Conservation (phyloP, 2,329 filamentous ascomycete species). For the Dendryphion nanum region DNA sequence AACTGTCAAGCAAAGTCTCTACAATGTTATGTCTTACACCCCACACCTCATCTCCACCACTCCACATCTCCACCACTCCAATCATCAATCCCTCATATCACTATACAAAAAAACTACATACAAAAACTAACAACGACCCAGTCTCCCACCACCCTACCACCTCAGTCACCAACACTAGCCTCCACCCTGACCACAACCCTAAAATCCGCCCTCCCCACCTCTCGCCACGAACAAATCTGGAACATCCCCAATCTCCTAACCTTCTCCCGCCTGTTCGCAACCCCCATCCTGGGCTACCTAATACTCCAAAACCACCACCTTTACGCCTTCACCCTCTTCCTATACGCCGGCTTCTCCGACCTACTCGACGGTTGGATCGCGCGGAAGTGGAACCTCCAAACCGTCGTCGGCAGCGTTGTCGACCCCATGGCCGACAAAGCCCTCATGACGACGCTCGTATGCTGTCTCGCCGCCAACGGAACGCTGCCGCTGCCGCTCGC, state of each 20-base stretch:
- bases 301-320: conserved; percentile 79
- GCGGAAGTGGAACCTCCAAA: conserved; percentile 80
- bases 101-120: not conserved
- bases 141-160: not conserved
- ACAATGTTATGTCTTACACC: no score
- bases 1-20: no score
- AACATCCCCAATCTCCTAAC: conserved; percentile 95
- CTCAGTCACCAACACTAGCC: conserved; percentile 6
- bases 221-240: conserved; percentile 80
- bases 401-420: conserved; percentile 90
- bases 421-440: conserved; percentile 47
- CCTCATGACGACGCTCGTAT: conserved; percentile 82
- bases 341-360: conserved; percentile 88
- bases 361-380: conserved; percentile 94
- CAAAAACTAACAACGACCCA: not conserved
- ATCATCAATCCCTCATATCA: not conserved
- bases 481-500: conserved; percentile 83
- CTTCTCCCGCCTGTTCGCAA: conserved; percentile 76
- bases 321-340: conserved; percentile 80
- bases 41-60: no score
- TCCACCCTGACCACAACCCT: conserved; percentile 24
- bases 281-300: conserved; percentile 84
- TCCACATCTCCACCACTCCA: no score
- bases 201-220: conserved; percentile 26
- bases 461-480: conserved; percentile 80